phyloP scores from a whole-genome alignment of 2,329 filamentous ascomycete genomes.

The Colletotrichum paranaense region DNA sequence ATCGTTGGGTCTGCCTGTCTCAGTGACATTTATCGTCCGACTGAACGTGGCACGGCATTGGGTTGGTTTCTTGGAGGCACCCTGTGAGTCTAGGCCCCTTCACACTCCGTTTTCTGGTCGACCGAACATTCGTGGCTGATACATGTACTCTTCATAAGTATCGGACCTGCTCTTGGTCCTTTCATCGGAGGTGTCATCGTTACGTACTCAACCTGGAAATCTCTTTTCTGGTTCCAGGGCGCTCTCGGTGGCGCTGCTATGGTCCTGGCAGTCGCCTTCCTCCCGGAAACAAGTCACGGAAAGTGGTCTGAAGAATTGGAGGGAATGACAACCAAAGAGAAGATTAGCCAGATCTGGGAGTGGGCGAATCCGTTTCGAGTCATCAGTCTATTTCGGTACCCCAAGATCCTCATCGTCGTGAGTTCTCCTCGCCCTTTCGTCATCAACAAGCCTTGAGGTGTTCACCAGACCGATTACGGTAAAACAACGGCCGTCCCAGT shows the following conservation, averaged over 20 bases:
- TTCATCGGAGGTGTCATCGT: slow-evolving; percentile 78
- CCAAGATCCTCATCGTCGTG: slow-evolving; percentile 69
- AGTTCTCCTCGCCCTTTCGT: not conserved
- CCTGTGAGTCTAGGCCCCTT: slow-evolving; percentile 44
- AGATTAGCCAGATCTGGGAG: slow-evolving; percentile 45
- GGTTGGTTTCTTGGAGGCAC: slow-evolving; percentile 76
- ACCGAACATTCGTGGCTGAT: not conserved
- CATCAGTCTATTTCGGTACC: slow-evolving; percentile 71
- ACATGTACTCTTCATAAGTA: slow-evolving; percentile 36
- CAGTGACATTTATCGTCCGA: slow-evolving; percentile 66
- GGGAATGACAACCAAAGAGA: slow-evolving; percentile 61
- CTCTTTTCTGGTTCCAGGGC: slow-evolving; percentile 78
- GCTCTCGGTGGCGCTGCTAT: slow-evolving; percentile 68
- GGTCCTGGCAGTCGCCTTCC: slow-evolving; percentile 66
- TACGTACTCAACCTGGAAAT: slow-evolving; percentile 73
- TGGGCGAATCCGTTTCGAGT: slow-evolving; percentile 77
- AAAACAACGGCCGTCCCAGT: not conserved
- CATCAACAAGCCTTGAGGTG: not conserved
- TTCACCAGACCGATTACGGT: too few species aligned
- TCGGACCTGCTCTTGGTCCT: slow-evolving; percentile 72
- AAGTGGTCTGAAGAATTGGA: slow-evolving; percentile 71
- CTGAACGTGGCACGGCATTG: slow-evolving; percentile 73
- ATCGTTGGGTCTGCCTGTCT: slow-evolving; percentile 75
- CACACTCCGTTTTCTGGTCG: not conserved
- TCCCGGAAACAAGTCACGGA: slow-evolving; percentile 76